Base-by-base conservation (phyloP, 176 grass and related monocot genomes). In the Oryza glumipatula region DNA sequence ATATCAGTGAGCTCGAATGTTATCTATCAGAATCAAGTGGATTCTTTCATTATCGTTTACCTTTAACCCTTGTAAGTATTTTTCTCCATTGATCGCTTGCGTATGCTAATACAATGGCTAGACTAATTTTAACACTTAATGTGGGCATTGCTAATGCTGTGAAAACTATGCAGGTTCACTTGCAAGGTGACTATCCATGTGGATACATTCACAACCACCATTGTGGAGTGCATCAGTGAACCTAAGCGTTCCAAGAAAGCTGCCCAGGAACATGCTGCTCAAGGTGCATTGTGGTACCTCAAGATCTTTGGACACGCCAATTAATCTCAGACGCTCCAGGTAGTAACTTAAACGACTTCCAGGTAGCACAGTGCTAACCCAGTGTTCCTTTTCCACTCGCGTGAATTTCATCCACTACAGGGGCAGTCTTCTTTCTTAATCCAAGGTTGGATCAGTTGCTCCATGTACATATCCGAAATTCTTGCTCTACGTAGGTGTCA, bases 251-350 rank as follows among this genome's bases (percentile, higher is more conserved):
- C 78, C 21, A 89, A 87, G 83, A 54, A 86, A 88, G 79, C 69
- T 33, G 85, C 89, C 1, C n/a, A 88, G 72, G 91, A 93, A 43
- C 84, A 96, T 77, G 94, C 86, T 71, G 81, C 87, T n/a, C 74
- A 89, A 85, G 91, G 84, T 10, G 91, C 87, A 78, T 23, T 97
- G 72, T 93, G 94, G 91, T 90, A 61, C 65, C 91, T 96, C 6
- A 71, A 83, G 70, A 51, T 22, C 15, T 75, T 77, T 24, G 86
- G 89, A 41, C 73, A 88, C 43, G 64, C 17, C 28, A 33, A 65
- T 0, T 81, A 64, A 64, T 74, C 21, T n/a, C 70, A 47, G 21
- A 38, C 43, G 9, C 54, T 33, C 47, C 10, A 24, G 19, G 45
- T 11, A 32, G 56, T 22, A 61, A 61, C 56, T 9, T 61, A 23